phyloP scores from a whole-genome alignment of 352 stramenopile species.

The Phytophthora ohioensis region DNA sequence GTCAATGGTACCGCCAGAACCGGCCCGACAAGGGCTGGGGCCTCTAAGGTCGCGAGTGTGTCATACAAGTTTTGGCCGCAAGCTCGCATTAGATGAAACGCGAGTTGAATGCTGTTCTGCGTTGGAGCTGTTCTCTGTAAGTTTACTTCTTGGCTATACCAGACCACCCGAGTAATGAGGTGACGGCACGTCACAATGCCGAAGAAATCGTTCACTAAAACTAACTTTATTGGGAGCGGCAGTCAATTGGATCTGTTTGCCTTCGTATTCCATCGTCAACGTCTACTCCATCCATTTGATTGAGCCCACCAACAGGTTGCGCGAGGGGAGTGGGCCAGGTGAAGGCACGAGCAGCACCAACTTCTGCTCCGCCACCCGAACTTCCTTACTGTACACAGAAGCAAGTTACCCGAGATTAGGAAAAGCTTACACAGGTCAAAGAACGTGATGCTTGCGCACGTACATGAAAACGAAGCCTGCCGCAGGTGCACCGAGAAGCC shows the following conservation, averaged over 20 bases:
- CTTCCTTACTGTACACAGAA: constrained; percentile 65
- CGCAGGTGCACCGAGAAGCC: constrained; percentile 65
- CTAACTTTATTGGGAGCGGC: constrained; percentile 29
- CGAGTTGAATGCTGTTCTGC: constrained; percentile 5
- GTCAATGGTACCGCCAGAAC: constrained; percentile 88
- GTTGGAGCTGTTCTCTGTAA: constrained; percentile 3
- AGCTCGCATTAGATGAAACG: constrained; percentile 1
- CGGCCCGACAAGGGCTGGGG: constrained; percentile 76
- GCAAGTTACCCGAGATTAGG: constrained; percentile 14
- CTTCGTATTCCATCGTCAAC: constrained; percentile 4
- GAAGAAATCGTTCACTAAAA: constrained; percentile 27
- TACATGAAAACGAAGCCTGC: constrained; percentile 90
- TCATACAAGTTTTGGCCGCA: constrained; percentile 5
- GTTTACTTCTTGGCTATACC: neutral
- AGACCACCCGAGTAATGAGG: constrained; percentile 7
- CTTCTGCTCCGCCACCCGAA: constrained; percentile 78
- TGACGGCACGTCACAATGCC: constrained; percentile 8
- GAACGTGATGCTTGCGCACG: constrained; percentile 23
- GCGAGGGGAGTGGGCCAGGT: constrained; percentile 77
- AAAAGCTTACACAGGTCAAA: neutral
- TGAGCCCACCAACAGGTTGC: constrained; percentile 80
- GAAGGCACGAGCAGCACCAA: constrained; percentile 87
- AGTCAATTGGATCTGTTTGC: neutral
- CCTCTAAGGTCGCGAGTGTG: constrained; percentile 18
- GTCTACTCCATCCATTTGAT: constrained; percentile 89